Evolutionary conservation across 2,329 filamentous ascomycete genomes (phyloP).

Genomic region (Colletotrichum cordylinicola): DNA sequence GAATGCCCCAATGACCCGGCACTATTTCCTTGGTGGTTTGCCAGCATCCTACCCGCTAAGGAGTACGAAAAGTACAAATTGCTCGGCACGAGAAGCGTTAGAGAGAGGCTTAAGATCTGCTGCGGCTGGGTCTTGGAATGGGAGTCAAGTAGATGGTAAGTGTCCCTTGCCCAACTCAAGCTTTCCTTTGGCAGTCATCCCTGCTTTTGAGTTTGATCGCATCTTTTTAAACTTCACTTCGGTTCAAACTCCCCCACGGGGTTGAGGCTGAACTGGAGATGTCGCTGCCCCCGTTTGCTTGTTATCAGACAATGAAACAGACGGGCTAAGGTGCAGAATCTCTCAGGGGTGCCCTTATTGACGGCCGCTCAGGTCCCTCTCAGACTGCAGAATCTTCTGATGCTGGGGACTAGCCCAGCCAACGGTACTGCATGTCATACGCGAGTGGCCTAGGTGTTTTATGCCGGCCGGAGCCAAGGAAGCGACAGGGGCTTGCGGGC

Average conservation of each 20-base stretch:
- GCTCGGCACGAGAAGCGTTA: conserved; percentile 75
- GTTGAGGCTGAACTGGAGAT: neutral
- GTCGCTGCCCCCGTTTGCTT: conserved; percentile 15
- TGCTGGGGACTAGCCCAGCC: conserved; percentile 16
- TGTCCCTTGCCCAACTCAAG: conserved; percentile 6
- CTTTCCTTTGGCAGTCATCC: neutral
- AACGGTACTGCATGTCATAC: neutral
- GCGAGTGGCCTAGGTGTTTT: neutral
- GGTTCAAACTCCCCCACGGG: neutral
- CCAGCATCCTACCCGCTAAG: conserved; percentile 77
- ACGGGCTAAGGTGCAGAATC: conserved; percentile 23
- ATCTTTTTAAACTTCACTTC: neutral
- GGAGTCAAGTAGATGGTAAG: conserved; percentile 75
- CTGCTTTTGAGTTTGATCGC: neutral
- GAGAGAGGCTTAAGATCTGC: conserved; percentile 83
- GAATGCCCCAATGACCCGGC: conserved; percentile 78
- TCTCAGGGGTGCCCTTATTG: conserved; percentile 22
- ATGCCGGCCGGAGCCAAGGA: neutral
- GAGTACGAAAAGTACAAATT: conserved; percentile 83
- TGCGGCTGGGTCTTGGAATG: conserved; percentile 79
- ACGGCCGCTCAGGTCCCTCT: conserved; percentile 26
- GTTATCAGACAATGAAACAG: conserved; percentile 23
- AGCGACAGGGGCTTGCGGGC: neutral
- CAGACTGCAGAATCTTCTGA: conserved; percentile 25
- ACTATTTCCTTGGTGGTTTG: conserved; percentile 90